Percentiles rank a stretch among this genome's conserved stretches.
These are phyloP conservation scores for Clitopilus hobsonii DNA, from an alignment of 768 basidiomycete genomes.

Conservation along the genomic window DNA sequence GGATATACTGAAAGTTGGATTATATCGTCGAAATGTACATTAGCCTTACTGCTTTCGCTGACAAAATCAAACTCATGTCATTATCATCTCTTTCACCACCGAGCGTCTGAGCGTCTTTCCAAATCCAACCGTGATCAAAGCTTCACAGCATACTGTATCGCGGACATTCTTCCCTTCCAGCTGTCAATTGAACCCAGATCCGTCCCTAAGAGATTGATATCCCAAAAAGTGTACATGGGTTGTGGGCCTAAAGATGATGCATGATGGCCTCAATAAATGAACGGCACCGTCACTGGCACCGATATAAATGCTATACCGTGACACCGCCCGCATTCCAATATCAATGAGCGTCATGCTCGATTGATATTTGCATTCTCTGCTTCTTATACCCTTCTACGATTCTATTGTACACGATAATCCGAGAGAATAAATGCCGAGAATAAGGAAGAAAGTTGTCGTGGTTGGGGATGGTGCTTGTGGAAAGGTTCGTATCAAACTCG, in stretches of 20 bases:
- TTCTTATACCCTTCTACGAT: too few relatives aligned
- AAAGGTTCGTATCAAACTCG: constrained; percentile 8
- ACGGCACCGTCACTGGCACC: neutral
- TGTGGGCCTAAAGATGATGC: neutral
- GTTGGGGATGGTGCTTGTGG: constrained; percentile 16
- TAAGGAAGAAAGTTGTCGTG: constrained; percentile 9
- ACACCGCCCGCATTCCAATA: neutral
- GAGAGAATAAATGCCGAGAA: neutral
- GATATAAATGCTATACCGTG: neutral
- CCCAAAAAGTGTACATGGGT: neutral
- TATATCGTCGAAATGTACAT: neutral
- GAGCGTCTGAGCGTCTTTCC: too few relatives aligned
- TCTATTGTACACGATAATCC: too few relatives aligned
- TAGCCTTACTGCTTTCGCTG: too few relatives aligned
- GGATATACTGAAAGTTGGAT: neutral
- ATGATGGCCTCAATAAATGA: neutral
- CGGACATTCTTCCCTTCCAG: too few relatives aligned
- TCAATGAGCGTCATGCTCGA: neutral
- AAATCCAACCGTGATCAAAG: too few relatives aligned
- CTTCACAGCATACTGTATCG: too few relatives aligned
- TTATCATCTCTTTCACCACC: too few relatives aligned
- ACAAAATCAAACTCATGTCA: too few relatives aligned
- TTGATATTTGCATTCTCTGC: neutral
- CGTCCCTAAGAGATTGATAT: neutral
- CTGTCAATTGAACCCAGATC: neutral